phyloP scores from a whole-genome alignment of 768 basidiomycete genomes.

The Tricholoma sp. region DNA sequence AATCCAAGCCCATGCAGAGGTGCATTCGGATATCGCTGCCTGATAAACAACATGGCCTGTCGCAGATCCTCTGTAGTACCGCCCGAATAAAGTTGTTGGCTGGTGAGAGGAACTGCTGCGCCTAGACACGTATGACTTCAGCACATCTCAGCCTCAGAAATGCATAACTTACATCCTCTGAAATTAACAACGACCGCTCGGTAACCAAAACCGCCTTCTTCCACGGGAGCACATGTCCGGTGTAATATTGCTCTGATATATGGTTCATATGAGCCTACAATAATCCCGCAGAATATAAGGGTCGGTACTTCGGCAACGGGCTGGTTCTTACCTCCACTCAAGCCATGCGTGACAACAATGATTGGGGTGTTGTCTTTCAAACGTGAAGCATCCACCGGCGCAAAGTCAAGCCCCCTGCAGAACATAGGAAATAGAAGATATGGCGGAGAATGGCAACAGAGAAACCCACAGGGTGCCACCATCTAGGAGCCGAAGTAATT shows the following conservation, averaged over 20 bases:
- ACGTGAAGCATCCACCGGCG: conserved; percentile 37
- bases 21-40: conserved; percentile 67
- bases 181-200: conserved; percentile 90
- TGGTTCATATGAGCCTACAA: conserved; percentile 77
- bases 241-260: conserved; percentile 83
- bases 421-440: neutral
- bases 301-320: neutral
- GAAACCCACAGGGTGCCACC: conserved; percentile 63
- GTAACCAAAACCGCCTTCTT: conserved; percentile 85
- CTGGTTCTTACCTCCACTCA: conserved; percentile 40
- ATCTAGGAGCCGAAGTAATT: conserved; percentile 49
- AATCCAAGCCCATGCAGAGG: conserved; percentile 86
- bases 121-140: conserved; percentile 36
- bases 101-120: conserved; percentile 81
- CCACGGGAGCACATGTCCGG: conserved; percentile 62
- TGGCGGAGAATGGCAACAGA: conserved; percentile 5
- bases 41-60: conserved; percentile 72
- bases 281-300: neutral
- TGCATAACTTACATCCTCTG: conserved; percentile 69
- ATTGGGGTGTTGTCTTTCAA: conserved; percentile 42
- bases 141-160: conserved; percentile 6
- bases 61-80: conserved; percentile 89
- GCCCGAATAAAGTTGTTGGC: conserved; percentile 80
- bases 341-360: conserved; percentile 54
- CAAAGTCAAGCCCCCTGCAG: conserved; percentile 59